Evolutionary conservation across 2,329 filamentous ascomycete genomes (phyloP).

Genomic region (Ambrosiella xylebori): DNA sequence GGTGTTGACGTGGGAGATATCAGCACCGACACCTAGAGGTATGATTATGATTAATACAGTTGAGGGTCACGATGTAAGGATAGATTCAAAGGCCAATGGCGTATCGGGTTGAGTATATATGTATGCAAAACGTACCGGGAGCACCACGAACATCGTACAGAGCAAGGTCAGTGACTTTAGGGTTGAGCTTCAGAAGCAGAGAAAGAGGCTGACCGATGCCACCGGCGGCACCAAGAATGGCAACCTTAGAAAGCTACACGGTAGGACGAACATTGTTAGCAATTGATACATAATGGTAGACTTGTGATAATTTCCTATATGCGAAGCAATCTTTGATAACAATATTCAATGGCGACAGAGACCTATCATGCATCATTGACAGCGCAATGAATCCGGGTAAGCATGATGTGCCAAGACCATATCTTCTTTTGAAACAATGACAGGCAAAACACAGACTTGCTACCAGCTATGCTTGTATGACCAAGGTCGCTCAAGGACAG

Average conservation of each 20-base stretch:
- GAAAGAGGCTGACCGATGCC: conserved; percentile 98
- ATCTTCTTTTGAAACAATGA: background rate
- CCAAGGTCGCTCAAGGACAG: too few relatives aligned
- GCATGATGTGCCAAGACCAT: background rate
- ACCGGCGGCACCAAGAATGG: conserved; percentile 89
- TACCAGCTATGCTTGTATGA: background rate
- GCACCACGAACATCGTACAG: conserved; percentile 95
- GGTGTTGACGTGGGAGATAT: conserved; percentile 98
- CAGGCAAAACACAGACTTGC: background rate
- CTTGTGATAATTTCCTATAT: too few relatives aligned
- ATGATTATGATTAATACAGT: too few relatives aligned
- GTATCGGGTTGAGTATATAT: background rate
- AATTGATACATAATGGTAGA: background rate
- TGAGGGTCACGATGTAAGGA: conserved; percentile 1
- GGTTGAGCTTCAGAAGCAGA: conserved; percentile 96
- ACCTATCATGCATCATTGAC: background rate
- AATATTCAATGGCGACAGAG: background rate
- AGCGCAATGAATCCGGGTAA: background rate
- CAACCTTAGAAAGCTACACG: conserved; percentile 79
- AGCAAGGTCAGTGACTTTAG: conserved; percentile 77
- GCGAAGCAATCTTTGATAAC: background rate
- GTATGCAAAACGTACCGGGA: conserved; percentile 50
- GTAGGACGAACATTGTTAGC: conserved; percentile 5
- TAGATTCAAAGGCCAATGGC: background rate
- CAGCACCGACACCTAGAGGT: conserved; percentile 74